phyloP scores from a whole-genome alignment of 2,329 filamentous ascomycete genomes.

The Trichophyton equinum region DNA sequence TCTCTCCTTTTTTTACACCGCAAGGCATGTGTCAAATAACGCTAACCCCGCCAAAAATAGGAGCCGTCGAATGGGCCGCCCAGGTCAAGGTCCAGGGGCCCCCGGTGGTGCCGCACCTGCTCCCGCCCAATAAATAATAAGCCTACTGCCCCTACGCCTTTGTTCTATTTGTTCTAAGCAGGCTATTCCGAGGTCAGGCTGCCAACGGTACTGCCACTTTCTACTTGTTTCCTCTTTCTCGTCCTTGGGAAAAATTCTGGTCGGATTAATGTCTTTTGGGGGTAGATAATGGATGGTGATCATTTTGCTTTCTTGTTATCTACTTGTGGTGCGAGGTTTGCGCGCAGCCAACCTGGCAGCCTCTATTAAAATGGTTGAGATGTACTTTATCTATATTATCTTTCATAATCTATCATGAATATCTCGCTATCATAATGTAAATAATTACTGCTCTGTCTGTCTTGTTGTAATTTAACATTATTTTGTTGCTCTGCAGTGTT shows the following conservation, averaged over 20 bases:
- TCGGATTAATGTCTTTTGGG: background rate
- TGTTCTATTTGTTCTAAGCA: background rate
- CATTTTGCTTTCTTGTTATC: background rate
- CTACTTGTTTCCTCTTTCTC: background rate
- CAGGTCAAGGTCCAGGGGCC: conserved; percentile 5
- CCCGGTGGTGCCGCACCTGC: conserved; percentile 4
- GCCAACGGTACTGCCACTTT: background rate
- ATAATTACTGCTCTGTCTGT: too few species aligned
- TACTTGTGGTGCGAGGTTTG: background rate
- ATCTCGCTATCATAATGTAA: background rate
- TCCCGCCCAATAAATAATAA: conserved; percentile 7
- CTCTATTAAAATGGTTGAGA: conserved; percentile 1
- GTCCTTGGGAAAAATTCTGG: background rate
- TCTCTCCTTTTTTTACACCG: background rate
- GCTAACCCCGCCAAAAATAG: conserved; percentile 11
- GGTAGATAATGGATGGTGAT: conserved; percentile 4
- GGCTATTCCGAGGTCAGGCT: background rate
- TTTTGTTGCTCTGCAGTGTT: background rate
- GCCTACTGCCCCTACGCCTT: background rate
- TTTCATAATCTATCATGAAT: background rate
- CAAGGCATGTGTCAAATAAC: background rate
- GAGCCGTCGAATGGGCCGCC: conserved; percentile 16
- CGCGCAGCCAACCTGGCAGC: background rate
- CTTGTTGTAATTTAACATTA: too few species aligned
- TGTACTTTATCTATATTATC: background rate